Conservation (phyloP, 805 yeast genomes). For the Metschnikowia proteae region DNA sequence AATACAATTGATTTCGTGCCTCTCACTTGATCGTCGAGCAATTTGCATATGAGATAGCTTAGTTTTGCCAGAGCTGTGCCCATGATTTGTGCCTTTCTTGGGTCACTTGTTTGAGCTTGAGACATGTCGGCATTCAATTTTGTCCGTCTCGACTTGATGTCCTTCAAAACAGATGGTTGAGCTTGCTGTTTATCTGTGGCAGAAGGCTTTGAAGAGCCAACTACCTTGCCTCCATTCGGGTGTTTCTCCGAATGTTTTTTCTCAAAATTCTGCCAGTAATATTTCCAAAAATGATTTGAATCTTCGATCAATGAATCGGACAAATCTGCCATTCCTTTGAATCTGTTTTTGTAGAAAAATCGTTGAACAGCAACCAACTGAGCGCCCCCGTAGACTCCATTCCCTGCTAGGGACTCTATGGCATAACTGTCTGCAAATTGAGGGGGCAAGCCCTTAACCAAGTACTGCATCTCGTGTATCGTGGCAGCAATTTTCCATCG, state of each 20-base stretch:
- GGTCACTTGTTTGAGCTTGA: neutral
- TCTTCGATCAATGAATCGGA: conserved; percentile 27
- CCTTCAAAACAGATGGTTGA: neutral
- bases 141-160: neutral
- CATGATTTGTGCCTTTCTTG: conserved; percentile 34
- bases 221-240: conserved; percentile 31
- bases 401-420: conserved; percentile 32
- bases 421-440: conserved; percentile 40
- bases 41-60: conserved; percentile 53
- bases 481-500: conserved; percentile 57
- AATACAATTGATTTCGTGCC: conserved; percentile 57
- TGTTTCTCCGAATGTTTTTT: conserved; percentile 35
- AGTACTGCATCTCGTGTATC: conserved; percentile 65
- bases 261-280: conserved; percentile 46
- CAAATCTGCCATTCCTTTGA: conserved; percentile 29
- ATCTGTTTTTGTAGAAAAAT: conserved; percentile 51
- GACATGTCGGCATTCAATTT: no score
- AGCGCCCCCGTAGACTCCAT: conserved; percentile 56
- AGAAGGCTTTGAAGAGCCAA: neutral
- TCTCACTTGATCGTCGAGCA: conserved; percentile 48
- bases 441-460: conserved; percentile 43
- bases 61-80: conserved; percentile 66
- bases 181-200: neutral
- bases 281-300: conserved; percentile 48
- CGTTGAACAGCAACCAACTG: conserved; percentile 51